A percentile compares a stretch with the other conserved stretches of the same genome.
These are phyloP conservation scores for Hanseniaspora pseudoguilliermondii DNA, from an alignment of 805 yeast genomes.

Conservation along the genomic window DNA sequence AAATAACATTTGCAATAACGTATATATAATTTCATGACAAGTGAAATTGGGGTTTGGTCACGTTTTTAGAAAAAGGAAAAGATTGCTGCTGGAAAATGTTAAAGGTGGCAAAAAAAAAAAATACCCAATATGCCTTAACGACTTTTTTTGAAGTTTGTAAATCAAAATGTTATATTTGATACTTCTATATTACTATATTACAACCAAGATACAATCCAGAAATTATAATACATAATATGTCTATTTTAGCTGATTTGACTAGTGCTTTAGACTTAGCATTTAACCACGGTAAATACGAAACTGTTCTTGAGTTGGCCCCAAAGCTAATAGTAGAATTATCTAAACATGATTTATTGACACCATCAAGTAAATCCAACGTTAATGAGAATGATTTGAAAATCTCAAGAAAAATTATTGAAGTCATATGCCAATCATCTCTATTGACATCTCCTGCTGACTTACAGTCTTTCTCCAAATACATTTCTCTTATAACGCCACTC, in stretches of 20 bases:
- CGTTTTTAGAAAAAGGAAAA: no score
- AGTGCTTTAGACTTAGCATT: constrained; percentile 55
- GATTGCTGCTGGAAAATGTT: no score
- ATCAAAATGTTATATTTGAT: no score
- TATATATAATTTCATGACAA: no score
- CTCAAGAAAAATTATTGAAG: constrained; percentile 71
- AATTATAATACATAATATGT: constrained; percentile 18
- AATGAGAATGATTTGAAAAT: constrained; percentile 56
- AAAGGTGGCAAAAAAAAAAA: no score
- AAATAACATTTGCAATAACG: no score
- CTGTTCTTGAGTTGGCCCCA: constrained; percentile 51
- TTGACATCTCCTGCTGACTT: constrained; percentile 46
- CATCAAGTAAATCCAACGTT: constrained; percentile 32
- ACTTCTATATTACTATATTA: no score
- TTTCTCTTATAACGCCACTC: constrained; percentile 44
- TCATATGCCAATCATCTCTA: constrained; percentile 73
- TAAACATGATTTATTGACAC: constrained; percentile 64
- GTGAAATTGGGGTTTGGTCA: no score
- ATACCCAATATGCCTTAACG: no score
- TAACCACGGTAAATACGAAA: constrained; percentile 45
- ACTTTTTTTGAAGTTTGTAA: background rate
- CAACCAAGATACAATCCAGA: no score
- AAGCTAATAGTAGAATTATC: constrained; percentile 69
- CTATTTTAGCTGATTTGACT: constrained; percentile 55
- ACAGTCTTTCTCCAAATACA: constrained; percentile 60